Evolutionary conservation across 2,329 filamentous ascomycete genomes (phyloP), one percentile per base, ranked within the genome.

Genomic region (Sarocladiaceae sp.): DNA sequence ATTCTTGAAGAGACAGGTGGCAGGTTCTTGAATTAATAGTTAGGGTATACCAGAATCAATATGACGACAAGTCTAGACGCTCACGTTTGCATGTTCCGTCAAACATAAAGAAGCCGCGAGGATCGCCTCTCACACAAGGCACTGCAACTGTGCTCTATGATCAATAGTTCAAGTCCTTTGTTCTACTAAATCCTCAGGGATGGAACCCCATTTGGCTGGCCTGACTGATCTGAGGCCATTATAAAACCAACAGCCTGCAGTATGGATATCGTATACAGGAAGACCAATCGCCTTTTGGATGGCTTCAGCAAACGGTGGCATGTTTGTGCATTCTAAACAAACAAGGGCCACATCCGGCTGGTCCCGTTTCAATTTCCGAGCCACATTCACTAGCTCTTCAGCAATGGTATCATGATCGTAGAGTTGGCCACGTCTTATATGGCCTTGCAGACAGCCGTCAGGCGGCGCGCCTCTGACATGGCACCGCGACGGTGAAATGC

Each of bases 241-340:
- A 40, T 65, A 63, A 31, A 64, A 62, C 60, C 62, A 66, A 9
- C 39, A 46, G 0, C 52, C 60, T 53, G 62, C 55, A 1, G 63
- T 63, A 33, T 55, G 61, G 3, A 66, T 57, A 48, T 67, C 64
- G 41, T 64, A 64, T 1, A 61, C 58, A 1, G 61, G 59, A 19
- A 59, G 33, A 1, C 52, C 50, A 3, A 58, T 51, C 6, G 54
- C 54, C 11, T 39, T n/a, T n/a, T 60, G 57, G 19, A 66, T 59
- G 1, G 55, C 51, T 34, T 59, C 54, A 0, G 54, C 57, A 44
- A 60, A 65, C 0, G 61, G 58, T 1, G 63, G 55, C 60, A 67
- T 64, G 24, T 65, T 52, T 4, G 58, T 64, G 46, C 64, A 67
- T 46, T 65, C 64, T 9, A 41, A 19, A 20, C 66, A 20, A 2